phyloP scores from a whole-genome alignment of 2,329 filamentous ascomycete species.

The Setomelanomma holmii region DNA sequence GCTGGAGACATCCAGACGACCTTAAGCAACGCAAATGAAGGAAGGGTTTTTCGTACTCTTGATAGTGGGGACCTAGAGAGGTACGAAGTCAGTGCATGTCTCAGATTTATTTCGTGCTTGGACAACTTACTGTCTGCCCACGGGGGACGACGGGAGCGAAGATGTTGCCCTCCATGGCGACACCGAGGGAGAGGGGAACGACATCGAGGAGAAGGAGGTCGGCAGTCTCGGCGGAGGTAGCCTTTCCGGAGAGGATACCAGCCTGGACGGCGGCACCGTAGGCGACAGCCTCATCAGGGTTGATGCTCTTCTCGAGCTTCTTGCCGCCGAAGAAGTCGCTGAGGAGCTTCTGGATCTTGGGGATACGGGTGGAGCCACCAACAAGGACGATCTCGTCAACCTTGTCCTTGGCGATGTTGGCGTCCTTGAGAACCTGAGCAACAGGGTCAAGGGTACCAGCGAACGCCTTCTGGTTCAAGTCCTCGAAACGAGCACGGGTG shows the following conservation, averaged over 20 bases:
- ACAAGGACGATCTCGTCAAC: slow-evolving; percentile 99
- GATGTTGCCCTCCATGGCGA: slow-evolving; percentile 99
- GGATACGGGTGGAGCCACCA: slow-evolving; percentile 98
- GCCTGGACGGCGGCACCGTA: slow-evolving; percentile 99
- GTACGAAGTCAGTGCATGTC: no score
- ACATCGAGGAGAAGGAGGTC: slow-evolving; percentile 97
- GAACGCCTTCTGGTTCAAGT: slow-evolving; percentile 96
- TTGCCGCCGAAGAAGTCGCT: slow-evolving; percentile 99
- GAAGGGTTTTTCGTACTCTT: background rate
- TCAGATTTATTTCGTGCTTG: no score
- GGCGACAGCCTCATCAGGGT: slow-evolving; percentile 98
- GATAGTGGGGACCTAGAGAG: slow-evolving; percentile 65
- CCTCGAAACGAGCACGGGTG: slow-evolving; percentile 98
- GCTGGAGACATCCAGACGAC: slow-evolving; percentile 4
- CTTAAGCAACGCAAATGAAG: background rate
- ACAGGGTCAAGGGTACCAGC: slow-evolving; percentile 92
- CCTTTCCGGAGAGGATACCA: slow-evolving; percentile 98
- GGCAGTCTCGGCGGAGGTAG: slow-evolving; percentile 89
- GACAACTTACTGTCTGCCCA: slow-evolving; percentile 57
- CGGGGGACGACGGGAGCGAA: slow-evolving; percentile 88
- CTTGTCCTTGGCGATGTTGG: slow-evolving; percentile 82
- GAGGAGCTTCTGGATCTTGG: slow-evolving; percentile 97
- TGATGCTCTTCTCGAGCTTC: slow-evolving; percentile 99
- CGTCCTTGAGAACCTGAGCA: slow-evolving; percentile 95
- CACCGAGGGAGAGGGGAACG: slow-evolving; percentile 93